phyloP scores from a whole-genome alignment of 768 basidiomycete species.

The Termitomyces sp. region DNA sequence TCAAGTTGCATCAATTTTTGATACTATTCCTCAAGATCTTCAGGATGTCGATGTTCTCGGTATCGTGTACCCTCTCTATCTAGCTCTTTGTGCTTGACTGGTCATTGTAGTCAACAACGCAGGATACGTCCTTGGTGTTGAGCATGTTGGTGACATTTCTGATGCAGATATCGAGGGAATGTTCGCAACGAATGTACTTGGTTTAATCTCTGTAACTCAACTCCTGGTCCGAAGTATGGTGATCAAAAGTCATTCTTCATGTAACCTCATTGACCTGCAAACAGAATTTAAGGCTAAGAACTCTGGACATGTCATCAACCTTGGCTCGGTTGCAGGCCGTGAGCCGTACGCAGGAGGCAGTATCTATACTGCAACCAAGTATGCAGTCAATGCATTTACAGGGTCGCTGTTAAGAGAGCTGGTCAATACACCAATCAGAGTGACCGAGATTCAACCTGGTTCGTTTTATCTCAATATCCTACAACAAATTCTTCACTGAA shows the following conservation, averaged over 20 bases:
- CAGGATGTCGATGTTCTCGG: conserved; percentile 82
- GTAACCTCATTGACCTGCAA: neutral
- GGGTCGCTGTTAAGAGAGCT: conserved; percentile 80
- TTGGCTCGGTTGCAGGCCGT: conserved; percentile 88
- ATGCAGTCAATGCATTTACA: conserved; percentile 84
- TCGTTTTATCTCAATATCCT: conserved; percentile 17
- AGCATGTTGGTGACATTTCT: conserved; percentile 79
- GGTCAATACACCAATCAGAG: conserved; percentile 89
- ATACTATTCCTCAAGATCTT: conserved; percentile 67
- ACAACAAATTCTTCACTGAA: conserved; percentile 6
- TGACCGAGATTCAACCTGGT: conserved; percentile 95
- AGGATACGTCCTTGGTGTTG: conserved; percentile 86
- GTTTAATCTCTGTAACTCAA: conserved; percentile 82
- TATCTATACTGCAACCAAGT: conserved; percentile 91
- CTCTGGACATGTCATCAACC: conserved; percentile 88
- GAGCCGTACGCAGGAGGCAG: conserved; percentile 89
- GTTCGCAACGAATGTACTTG: conserved; percentile 81
- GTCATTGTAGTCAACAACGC: conserved; percentile 58
- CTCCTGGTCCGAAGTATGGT: conserved; percentile 55
- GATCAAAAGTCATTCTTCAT: neutral
- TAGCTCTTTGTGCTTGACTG: conserved; percentile 2
- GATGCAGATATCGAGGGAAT: conserved; percentile 79
- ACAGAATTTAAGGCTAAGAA: conserved; percentile 77
- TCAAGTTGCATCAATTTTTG: conserved; percentile 67
- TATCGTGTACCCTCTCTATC: conserved; percentile 27